These are phyloP conservation scores for Gremmenia infestans DNA, from an alignment of 2,329 filamentous ascomycete genomes.

Conservation along the genomic window DNA sequence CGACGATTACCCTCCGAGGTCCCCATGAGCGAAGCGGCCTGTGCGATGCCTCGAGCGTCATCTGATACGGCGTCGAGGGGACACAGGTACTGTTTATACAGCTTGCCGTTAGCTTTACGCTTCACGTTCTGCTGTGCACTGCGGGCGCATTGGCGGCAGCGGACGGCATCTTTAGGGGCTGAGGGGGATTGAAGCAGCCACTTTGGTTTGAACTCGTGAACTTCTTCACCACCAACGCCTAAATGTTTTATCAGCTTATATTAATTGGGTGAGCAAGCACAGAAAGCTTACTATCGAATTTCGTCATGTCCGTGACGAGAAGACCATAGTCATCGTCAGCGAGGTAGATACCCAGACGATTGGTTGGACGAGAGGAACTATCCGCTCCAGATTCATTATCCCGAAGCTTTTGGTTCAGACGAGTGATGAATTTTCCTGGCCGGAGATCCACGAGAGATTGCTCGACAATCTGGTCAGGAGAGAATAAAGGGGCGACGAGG, in stretches of 20 bases:
- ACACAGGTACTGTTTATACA: conserved; percentile 45
- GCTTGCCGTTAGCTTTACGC: conserved; percentile 9
- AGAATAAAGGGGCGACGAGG: conserved; percentile 52
- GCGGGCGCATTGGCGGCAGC: conserved; percentile 70
- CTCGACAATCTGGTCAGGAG: conserved; percentile 47
- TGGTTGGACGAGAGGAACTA: conserved; percentile 35
- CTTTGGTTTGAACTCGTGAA: conserved; percentile 79
- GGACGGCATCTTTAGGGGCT: conserved; percentile 55
- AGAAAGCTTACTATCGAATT: conserved; percentile 13
- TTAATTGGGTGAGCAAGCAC: neutral
- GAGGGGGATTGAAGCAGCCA: conserved; percentile 75
- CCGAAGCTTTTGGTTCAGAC: conserved; percentile 50
- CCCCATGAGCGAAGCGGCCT: conserved; percentile 28
- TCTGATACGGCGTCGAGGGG: conserved; percentile 58
- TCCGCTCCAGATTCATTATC: neutral
- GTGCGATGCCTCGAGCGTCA: conserved; percentile 40
- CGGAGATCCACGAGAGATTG: conserved; percentile 49
- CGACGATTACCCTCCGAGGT: neutral
- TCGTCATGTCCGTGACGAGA: conserved; percentile 69
- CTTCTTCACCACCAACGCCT: conserved; percentile 28
- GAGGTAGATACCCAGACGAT: conserved; percentile 47
- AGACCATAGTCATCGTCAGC: conserved; percentile 58
- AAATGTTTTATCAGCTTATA: neutral
- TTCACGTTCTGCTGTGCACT: conserved; percentile 20
- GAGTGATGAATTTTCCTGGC: conserved; percentile 36